A percentile compares a stretch with the other conserved stretches of the same genome.
Evolutionary conservation across 768 basidiomycete species (phyloP).

Genomic region (Naganishia friedmannii): DNA sequence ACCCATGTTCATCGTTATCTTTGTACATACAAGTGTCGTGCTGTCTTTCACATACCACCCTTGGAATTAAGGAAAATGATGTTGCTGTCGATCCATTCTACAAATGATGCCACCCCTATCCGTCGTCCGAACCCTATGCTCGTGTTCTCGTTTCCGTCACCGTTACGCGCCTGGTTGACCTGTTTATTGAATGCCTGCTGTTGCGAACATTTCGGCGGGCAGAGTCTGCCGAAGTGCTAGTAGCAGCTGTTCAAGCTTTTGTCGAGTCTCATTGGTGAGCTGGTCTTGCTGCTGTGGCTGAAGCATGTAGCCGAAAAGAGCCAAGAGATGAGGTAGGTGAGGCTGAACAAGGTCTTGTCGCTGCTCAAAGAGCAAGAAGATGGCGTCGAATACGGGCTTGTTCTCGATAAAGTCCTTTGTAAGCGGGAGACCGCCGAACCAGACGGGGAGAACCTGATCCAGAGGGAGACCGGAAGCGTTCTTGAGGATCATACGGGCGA

Average conservation of each 20-base stretch:
- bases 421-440: constrained; percentile 77
- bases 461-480: constrained; percentile 77
- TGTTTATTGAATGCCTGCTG: constrained; percentile 12
- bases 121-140: not conserved
- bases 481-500: constrained; percentile 78
- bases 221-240: constrained; percentile 68
- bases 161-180: not conserved
- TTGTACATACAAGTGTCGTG: not conserved
- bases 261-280: constrained; percentile 73
- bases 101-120: not conserved
- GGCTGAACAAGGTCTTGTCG: constrained; percentile 68
- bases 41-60: not conserved
- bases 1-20: not conserved
- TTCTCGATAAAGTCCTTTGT: constrained; percentile 88
- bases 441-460: constrained; percentile 67
- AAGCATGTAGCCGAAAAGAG: constrained; percentile 75
- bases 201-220: constrained; percentile 63
- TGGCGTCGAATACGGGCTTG: constrained; percentile 76
- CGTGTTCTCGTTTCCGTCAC: not conserved
- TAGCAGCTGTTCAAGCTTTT: constrained; percentile 71
- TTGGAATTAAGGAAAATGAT: not conserved
- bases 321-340: constrained; percentile 73
- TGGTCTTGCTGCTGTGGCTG: constrained; percentile 72
- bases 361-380: constrained; percentile 83
- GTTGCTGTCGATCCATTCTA: constrained; percentile 7